Percentiles rank a stretch among this genome's conserved stretches.
These are phyloP conservation scores for Diplotaxis tenuifolia DNA, from an alignment of 345 rosid genomes.

Conservation along the genomic window DNA sequence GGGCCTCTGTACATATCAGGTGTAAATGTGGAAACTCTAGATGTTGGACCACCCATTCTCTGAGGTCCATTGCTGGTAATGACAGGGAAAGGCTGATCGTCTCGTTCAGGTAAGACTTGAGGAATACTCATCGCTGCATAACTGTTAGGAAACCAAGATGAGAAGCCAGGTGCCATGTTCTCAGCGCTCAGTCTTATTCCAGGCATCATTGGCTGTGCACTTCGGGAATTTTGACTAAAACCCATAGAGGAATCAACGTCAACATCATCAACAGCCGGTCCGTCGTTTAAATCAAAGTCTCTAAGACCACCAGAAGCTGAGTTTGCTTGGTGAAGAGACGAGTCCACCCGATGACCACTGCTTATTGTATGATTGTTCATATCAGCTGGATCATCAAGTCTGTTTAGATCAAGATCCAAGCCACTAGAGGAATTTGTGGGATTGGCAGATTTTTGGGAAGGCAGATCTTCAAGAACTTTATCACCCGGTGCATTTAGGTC, in stretches of 20 bases:
- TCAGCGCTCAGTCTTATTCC: slow-evolving; percentile 48
- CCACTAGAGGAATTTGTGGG: slow-evolving; percentile 51
- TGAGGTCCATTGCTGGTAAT: slow-evolving; percentile 58
- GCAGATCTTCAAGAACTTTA: slow-evolving; percentile 68
- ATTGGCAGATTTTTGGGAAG: slow-evolving; percentile 43
- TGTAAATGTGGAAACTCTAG: slow-evolving; percentile 51
- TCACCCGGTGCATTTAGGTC: slow-evolving; percentile 90
- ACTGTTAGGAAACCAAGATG: slow-evolving; percentile 66
- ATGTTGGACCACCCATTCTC: slow-evolving; percentile 59
- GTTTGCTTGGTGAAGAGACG: slow-evolving; percentile 35
- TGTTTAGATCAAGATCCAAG: slow-evolving; percentile 85
- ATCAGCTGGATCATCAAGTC: slow-evolving; percentile 65
- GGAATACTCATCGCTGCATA: slow-evolving; percentile 61
- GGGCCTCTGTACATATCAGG: slow-evolving; percentile 68
- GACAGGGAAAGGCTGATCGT: slow-evolving; percentile 61
- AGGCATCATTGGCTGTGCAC: slow-evolving; percentile 53
- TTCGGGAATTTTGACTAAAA: slow-evolving; percentile 46
- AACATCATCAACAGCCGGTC: slow-evolving; percentile 62
- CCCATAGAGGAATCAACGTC: slow-evolving; percentile 49
- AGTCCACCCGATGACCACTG: slow-evolving; percentile 43
- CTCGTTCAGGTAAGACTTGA: slow-evolving; percentile 61
- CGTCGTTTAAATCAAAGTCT: slow-evolving; percentile 92
- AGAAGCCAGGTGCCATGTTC: slow-evolving; percentile 52
- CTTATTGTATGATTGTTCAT: slow-evolving; percentile 36
- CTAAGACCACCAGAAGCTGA: slow-evolving; percentile 37